phyloP scores from a whole-genome alignment of 2,329 filamentous ascomycete species.

The Hysterium pulicare region DNA sequence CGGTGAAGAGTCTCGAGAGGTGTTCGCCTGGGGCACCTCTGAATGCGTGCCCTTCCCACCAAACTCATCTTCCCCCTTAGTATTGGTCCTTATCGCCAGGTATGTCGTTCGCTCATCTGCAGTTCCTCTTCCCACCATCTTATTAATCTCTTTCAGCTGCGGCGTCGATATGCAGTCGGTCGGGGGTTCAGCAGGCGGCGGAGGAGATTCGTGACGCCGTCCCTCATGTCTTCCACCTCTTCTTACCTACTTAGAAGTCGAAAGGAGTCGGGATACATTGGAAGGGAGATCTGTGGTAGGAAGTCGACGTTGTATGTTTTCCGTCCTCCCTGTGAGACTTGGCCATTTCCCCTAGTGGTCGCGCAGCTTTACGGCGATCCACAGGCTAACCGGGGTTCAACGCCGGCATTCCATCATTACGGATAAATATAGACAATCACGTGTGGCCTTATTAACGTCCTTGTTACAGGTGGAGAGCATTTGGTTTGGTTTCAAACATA shows the following conservation, averaged over 20 bases:
- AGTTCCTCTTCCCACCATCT: neutral
- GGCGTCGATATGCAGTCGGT: neutral
- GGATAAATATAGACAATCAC: no score
- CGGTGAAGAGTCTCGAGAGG: neutral
- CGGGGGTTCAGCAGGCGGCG: neutral
- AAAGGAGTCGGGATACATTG: no score
- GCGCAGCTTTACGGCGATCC: no score
- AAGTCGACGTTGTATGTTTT: no score
- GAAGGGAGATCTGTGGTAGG: neutral
- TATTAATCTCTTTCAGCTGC: neutral
- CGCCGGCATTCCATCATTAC: no score
- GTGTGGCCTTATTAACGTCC: no score
- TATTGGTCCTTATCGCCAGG: neutral
- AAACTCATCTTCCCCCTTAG: neutral
- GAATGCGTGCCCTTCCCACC: neutral
- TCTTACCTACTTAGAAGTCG: no score
- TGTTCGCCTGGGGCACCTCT: neutral
- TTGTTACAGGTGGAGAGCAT: no score
- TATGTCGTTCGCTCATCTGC: neutral
- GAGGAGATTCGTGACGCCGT: neutral
- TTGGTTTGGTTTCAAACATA: no score
- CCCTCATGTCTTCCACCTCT: slow-evolving; percentile 1
- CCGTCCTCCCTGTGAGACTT: neutral
- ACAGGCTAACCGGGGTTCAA: no score
- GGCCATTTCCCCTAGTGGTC: no score